Evolutionary conservation across 768 basidiomycete species (phyloP), one percentile per base, ranked within the genome.

Genomic region (Porphyrellus cyaneotinctus): DNA sequence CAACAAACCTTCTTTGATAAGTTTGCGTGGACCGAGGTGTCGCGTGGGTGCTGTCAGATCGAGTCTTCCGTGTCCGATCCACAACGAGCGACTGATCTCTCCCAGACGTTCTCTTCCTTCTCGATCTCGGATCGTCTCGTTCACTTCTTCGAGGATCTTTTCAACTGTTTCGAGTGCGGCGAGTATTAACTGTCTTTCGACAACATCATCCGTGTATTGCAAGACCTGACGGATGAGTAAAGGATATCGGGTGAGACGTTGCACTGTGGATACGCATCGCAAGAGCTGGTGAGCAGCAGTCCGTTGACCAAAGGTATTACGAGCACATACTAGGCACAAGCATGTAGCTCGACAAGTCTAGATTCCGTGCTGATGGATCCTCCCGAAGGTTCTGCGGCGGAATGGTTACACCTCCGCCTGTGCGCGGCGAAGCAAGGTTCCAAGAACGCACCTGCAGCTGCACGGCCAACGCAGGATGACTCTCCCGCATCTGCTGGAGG

Each of bases 181-280:
- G 2, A 76, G 69, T 47, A 93, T 80, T 6, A 72, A 70, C 14
- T 71, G 67, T 28, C 79, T 76, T 63, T 93, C 91, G 8, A 81
- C 74, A 23, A 46, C 31, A 11, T 67, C 67, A 10, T 87, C 83
- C 2, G 92, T 94, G 65, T 94, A 90, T 20, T 85, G 79, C 23
- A 91, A 66, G 57, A 97, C 89, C 70, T 91, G 89, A 49, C 84
- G 84, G 58, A 97, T 84, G 30, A 97, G 77, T 0, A 99, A 75
- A 0, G 95, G 95, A 65, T 98, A 99, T 51, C 92, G 79, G 0
- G 95, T 97, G 51, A 97, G 85, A 10, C 95, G 85, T 82, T 97
- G 93, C 93, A 95, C 91, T 93, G 54, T 26, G 44, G 43, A 54
- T 18, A 37, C 15, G 31, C 2, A 8, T 30, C 14, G 32, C 10